Conservation (phyloP, 805 yeast species). For the Saccharomycopsis sp. region DNA sequence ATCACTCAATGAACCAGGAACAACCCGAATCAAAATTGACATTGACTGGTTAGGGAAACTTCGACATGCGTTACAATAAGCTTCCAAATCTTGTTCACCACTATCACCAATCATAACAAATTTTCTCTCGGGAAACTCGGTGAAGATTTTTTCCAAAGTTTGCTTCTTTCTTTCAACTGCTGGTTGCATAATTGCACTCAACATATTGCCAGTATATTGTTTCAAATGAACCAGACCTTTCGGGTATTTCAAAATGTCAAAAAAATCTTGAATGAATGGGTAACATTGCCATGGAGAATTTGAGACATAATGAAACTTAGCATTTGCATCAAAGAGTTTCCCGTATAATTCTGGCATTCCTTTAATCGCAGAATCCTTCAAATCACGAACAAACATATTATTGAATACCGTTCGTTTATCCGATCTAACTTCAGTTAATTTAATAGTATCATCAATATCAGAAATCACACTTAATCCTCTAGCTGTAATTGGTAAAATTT, state of each 20-base stretch:
- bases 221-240: slow-evolving; percentile 79
- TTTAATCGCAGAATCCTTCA: slow-evolving; percentile 61
- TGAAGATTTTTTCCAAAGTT: slow-evolving; percentile 52
- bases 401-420: slow-evolving; percentile 78
- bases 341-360: slow-evolving; percentile 70
- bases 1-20: slow-evolving; percentile 61
- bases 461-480: slow-evolving; percentile 69
- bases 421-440: slow-evolving; percentile 83
- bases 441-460: slow-evolving; percentile 93
- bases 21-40: slow-evolving; percentile 77
- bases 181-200: slow-evolving; percentile 81
- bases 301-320: slow-evolving; percentile 86
- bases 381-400: slow-evolving; percentile 65
- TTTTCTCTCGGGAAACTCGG: slow-evolving; percentile 69
- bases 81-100: slow-evolving; percentile 92
- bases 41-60: slow-evolving; percentile 54
- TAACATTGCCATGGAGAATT: slow-evolving; percentile 92
- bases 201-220: slow-evolving; percentile 74
- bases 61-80: slow-evolving; percentile 67
- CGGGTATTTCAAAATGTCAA: slow-evolving; percentile 55
- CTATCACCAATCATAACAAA: slow-evolving; percentile 91
- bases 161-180: slow-evolving; percentile 72
- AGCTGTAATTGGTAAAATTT: slow-evolving; percentile 35
- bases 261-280: slow-evolving; percentile 44
- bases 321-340: slow-evolving; percentile 36